These are phyloP conservation scores for Zygoascus ofunaensis DNA, from an alignment of 805 yeast species.

Conservation along the genomic window DNA sequence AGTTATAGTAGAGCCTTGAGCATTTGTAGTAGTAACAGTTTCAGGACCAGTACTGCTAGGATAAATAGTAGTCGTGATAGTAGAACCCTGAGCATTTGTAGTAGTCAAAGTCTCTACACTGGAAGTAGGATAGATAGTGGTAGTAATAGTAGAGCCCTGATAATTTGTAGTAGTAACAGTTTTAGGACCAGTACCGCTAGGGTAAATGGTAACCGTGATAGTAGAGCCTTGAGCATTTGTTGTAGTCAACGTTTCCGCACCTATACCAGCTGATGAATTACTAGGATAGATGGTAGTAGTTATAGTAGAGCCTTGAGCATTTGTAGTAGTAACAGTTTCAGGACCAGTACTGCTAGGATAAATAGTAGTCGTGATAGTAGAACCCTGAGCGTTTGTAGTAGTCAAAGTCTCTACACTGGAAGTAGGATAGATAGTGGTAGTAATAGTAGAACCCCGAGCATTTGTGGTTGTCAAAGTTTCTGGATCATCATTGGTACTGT, in stretches of 20 bases:
- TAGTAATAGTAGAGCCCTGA: neutral
- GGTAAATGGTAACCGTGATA: neutral
- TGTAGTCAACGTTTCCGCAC: too few relatives aligned
- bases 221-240: neutral
- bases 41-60: too few relatives aligned
- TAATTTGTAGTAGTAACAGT: neutral
- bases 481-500: too few relatives aligned
- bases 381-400: neutral
- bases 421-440: neutral
- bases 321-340: neutral
- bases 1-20: neutral
- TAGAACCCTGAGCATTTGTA: neutral
- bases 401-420: neutral
- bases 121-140: neutral
- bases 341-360: constrained; percentile 1
- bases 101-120: neutral
- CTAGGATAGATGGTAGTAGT: neutral
- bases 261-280: neutral
- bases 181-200: neutral
- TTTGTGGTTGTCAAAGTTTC: too few relatives aligned
- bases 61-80: neutral
- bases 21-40: neutral
- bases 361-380: neutral
- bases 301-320: neutral
- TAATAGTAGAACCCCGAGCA: neutral